Evolutionary conservation across 495 filamentous ascomycete species (phyloP).

Genomic region (Tuber microsphaerosporum): DNA sequence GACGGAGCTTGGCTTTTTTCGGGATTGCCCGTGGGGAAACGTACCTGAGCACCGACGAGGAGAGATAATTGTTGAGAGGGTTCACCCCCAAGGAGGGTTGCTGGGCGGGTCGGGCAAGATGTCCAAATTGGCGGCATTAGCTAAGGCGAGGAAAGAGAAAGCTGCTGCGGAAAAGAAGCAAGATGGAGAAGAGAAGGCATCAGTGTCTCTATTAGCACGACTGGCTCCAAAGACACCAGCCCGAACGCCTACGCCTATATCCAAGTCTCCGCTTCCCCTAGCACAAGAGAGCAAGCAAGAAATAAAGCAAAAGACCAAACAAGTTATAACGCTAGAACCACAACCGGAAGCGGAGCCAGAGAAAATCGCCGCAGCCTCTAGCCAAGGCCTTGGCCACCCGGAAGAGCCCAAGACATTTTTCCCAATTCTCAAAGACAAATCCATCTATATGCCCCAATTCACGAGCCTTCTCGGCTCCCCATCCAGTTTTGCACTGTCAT

Average conservation of each 20-base stretch:
- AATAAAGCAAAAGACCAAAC: not conserved
- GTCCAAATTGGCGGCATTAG: constrained; percentile 83
- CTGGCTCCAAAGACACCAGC: constrained; percentile 25
- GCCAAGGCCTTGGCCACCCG: constrained; percentile 36
- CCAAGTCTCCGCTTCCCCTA: constrained; percentile 9
- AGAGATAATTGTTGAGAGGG: constrained; percentile 58
- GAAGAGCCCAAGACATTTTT: constrained; percentile 10
- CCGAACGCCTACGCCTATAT: not conserved
- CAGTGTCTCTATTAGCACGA: constrained; percentile 36
- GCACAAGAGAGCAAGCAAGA: not conserved
- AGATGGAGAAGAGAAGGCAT: constrained; percentile 21
- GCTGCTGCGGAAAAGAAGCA: constrained; percentile 56
- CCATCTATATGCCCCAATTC: constrained; percentile 24
- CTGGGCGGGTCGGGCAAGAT: constrained; percentile 74
- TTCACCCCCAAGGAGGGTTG: constrained; percentile 57
- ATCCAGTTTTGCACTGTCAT: constrained; percentile 41
- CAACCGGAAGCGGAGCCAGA: not conserved
- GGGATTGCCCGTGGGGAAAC: constrained; percentile 78
- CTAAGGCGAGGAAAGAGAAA: constrained; percentile 80
- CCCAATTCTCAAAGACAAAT: constrained; percentile 11
- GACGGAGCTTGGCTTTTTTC: constrained; percentile 56
- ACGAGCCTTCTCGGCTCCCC: constrained; percentile 19
- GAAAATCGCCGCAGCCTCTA: not conserved
- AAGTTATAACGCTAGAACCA: not conserved
- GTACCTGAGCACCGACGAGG: constrained; percentile 62